These are phyloP conservation scores for Cupressus sempervirens DNA, from an alignment of 75 land plant genomes.

Conservation along the genomic window DNA sequence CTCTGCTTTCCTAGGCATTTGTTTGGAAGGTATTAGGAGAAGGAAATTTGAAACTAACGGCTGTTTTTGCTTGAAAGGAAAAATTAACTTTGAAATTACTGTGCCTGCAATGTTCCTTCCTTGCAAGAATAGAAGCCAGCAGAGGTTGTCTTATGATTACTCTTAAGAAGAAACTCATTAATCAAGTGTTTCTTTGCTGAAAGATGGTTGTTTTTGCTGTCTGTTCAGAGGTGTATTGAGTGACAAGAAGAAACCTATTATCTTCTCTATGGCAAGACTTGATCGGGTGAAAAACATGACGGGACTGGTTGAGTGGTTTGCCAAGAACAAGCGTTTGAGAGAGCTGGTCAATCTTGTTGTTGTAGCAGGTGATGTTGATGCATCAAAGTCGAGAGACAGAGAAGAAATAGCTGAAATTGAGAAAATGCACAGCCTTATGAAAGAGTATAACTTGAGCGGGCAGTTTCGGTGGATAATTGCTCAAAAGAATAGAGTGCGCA, in stretches of 20 bases:
- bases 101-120: not conserved
- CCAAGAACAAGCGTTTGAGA: constrained; percentile 36
- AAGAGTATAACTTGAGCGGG: constrained; percentile 45
- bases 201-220: not conserved
- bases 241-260: constrained; percentile 60
- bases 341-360: constrained; percentile 61
- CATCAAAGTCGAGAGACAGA: constrained; percentile 45
- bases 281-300: constrained; percentile 67
- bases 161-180: not conserved
- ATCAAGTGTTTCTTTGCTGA: not conserved
- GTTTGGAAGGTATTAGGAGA: not conserved
- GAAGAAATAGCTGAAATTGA: constrained; percentile 67
- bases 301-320: constrained; percentile 66
- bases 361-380: constrained; percentile 54
- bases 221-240: constrained; percentile 43
- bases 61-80: not conserved
- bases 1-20: not conserved
- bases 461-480: constrained; percentile 59
- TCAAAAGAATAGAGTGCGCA: constrained; percentile 48
- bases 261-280: constrained; percentile 74
- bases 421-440: constrained; percentile 55
- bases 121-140: too few species aligned
- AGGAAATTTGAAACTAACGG: too few species aligned
- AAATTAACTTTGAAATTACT: not conserved
- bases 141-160: not conserved